Conservation (phyloP, 2,329 filamentous ascomycete species). For the Coniochaeta hoffmannii region DNA sequence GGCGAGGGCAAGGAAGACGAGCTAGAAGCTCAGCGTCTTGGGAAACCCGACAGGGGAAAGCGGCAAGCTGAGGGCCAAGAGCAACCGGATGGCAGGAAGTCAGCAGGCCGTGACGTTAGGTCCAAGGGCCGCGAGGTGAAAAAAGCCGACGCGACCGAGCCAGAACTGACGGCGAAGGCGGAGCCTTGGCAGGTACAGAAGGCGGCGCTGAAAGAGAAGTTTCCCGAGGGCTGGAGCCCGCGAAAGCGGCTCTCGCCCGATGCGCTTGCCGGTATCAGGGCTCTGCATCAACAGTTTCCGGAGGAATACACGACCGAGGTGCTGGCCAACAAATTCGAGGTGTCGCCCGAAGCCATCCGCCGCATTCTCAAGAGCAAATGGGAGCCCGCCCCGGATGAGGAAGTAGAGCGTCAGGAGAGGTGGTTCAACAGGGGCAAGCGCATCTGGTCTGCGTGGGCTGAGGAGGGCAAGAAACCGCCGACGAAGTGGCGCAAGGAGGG, state of each 20-base stretch:
- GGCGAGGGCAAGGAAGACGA: too few relatives aligned
- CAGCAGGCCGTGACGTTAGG: slow-evolving; percentile 3
- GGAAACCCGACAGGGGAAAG: slow-evolving; percentile 14
- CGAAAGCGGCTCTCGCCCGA: slow-evolving; percentile 85
- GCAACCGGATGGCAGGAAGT: background rate
- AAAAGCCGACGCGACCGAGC: background rate
- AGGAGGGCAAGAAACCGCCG: slow-evolving; percentile 54
- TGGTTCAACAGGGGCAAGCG: slow-evolving; percentile 55
- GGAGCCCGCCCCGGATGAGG: slow-evolving; percentile 50
- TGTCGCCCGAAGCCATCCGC: slow-evolving; percentile 82
- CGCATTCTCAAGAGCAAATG: slow-evolving; percentile 80
- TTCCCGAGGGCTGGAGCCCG: slow-evolving; percentile 74
- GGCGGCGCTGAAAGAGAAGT: slow-evolving; percentile 65
- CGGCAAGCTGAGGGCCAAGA: slow-evolving; percentile 5
- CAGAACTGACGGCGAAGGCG: slow-evolving; percentile 1
- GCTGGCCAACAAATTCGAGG: slow-evolving; percentile 71
- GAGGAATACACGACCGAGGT: slow-evolving; percentile 66
- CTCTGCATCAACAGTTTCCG: slow-evolving; percentile 71
- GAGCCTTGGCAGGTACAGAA: slow-evolving; percentile 71
- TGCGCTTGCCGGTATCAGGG: slow-evolving; percentile 81
- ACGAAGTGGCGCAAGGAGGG: slow-evolving; percentile 51
- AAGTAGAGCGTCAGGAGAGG: slow-evolving; percentile 47
- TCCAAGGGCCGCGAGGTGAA: background rate
- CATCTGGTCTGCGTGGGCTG: slow-evolving; percentile 54
- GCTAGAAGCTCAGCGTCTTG: background rate